Evolutionary conservation across 2,329 filamentous ascomycete genomes (phyloP).

Genomic region (Simplicillium sp.): DNA sequence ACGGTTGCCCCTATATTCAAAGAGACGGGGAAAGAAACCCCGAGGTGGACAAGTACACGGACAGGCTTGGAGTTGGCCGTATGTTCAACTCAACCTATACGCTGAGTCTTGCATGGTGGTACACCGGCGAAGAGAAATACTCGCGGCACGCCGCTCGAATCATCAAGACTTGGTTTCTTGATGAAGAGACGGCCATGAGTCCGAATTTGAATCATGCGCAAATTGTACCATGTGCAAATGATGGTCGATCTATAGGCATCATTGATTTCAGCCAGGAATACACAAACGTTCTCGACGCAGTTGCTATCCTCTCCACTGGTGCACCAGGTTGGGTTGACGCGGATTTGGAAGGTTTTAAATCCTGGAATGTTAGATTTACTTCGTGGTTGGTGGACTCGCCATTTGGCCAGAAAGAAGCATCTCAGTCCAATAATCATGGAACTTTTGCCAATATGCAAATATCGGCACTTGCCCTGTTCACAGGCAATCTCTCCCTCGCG

Average conservation of each 20-base stretch:
- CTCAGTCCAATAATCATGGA: constrained; percentile 16
- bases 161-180: constrained; percentile 16
- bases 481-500: constrained; percentile 10
- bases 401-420: constrained; percentile 12
- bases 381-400: constrained; percentile 13
- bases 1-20: constrained; percentile 15
- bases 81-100: constrained; percentile 16
- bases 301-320: constrained; percentile 9
- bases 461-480: constrained; percentile 14
- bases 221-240: constrained; percentile 13
- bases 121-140: constrained; percentile 14
- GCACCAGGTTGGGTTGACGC: constrained; percentile 11
- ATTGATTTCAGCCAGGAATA: constrained; percentile 16
- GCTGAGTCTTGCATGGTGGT: constrained; percentile 16
- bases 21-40: constrained; percentile 16
- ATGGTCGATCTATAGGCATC: constrained; percentile 12
- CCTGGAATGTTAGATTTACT: constrained; percentile 14
- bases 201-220: constrained; percentile 16
- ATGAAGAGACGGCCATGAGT: constrained; percentile 13
- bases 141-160: constrained; percentile 13
- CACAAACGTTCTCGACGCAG: constrained; percentile 16
- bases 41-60: constrained; percentile 12
- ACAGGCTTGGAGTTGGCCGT: constrained; percentile 12
- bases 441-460: constrained; percentile 15
- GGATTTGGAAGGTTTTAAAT: constrained; percentile 9